phyloP scores from a whole-genome alignment of 2,329 filamentous ascomycete genomes.

The Verticillium dahliae region DNA sequence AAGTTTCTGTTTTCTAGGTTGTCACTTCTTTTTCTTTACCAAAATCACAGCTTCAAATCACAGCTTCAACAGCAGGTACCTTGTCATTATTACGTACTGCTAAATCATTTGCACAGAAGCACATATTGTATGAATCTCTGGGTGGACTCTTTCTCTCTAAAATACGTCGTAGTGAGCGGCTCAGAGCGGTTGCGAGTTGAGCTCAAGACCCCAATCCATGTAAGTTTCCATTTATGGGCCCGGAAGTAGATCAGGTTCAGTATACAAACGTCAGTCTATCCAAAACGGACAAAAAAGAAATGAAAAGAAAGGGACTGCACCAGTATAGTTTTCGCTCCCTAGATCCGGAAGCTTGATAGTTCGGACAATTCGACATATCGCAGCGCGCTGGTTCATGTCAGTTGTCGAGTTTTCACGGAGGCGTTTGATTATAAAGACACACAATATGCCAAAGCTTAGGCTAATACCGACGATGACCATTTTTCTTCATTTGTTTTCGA shows the following conservation, averaged over 20 bases:
- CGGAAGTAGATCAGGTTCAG: neutral
- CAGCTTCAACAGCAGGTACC: too few relatives aligned
- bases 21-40: too few relatives aligned
- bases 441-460: neutral
- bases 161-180: too few relatives aligned
- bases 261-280: neutral
- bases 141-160: too few relatives aligned
- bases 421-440: neutral
- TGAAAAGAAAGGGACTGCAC: neutral
- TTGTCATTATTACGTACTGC: too few relatives aligned
- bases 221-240: too few relatives aligned
- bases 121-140: too few relatives aligned
- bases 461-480: constrained; percentile 29
- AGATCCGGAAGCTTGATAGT: neutral
- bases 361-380: neutral
- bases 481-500: constrained; percentile 26
- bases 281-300: neutral
- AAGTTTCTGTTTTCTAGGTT: too few relatives aligned
- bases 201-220: too few relatives aligned
- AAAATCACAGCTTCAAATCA: too few relatives aligned
- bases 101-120: too few relatives aligned
- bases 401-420: neutral
- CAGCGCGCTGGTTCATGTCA: neutral
- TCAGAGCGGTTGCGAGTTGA: too few relatives aligned
- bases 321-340: neutral